Base-by-base conservation (phyloP, 441 rosid species). In the Brassica balearica region DNA sequence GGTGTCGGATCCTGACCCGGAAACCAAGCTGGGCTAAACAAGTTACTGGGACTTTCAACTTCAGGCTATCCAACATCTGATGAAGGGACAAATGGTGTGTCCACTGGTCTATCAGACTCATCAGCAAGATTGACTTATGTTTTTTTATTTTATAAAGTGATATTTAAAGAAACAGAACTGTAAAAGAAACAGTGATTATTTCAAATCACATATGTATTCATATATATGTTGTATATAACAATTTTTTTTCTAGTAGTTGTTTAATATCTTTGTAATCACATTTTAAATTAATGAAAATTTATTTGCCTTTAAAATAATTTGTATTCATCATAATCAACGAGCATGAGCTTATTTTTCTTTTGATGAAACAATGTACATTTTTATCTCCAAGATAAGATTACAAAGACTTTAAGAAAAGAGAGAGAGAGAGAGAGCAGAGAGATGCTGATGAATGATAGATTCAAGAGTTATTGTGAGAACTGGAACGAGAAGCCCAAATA, bases 401-500 rank as follows among this genome's bases (percentile, higher is more conserved):
- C 71, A 72, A 9, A 53, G 67, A 68, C 65, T 61, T 32, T n/a
- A 48, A 0, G 53, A 2, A 32, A 9, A 34, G 36, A 34, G 15
- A 51, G 11, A 41, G 48, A 41, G 46, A 38, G 41, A 46, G 56
- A 14, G 58, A 9, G 1, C 19, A 51, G 19, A 5, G 58, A 51
- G 58, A 1, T 55, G 23, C 6, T 1, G 62, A 15, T 51, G 55
- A 43, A 43, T 2, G 56, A 66, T 25, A 5, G 61, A 64, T 68
- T 74, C 76, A 80, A 55, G 65, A 5, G 34, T 27, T 51, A 71
- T 1, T 56, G 17, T 72, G 80, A 36, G 80, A 17, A 56, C 22
- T 55, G 0, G 83, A 53, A 62, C 96, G 85, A 3, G 97, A 93
- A 17, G 97, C 97, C 99, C 97, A 95, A 64, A 95, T 93, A 41